Evolutionary conservation across 2,329 filamentous ascomycete genomes (phyloP), one percentile per base, ranked within the genome.

Genomic region (Talaromyces amestolkiae): DNA sequence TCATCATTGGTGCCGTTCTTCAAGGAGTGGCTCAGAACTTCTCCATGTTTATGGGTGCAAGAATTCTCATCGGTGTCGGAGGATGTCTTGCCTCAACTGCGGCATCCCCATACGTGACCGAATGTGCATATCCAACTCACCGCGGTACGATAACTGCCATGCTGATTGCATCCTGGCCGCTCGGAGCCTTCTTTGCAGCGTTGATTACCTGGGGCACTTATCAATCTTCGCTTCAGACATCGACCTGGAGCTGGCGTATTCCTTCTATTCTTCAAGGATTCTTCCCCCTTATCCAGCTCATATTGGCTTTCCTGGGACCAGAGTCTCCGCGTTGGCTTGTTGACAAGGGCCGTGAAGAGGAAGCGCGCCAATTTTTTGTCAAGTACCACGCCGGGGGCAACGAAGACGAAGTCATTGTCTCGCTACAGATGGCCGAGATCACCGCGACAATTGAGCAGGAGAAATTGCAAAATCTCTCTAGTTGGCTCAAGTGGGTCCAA

Each of bases 21-120:
- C 60, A 62, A 39, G 47, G 45, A 22, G 60, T 35, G 17, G 60
- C 60, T 9, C 45, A 51, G 17, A 62, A 62, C 17, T 39, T 39
- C 9, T 83, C 74, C 43, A 88, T 88, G 86, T 89, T 87, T 70
- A 84, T 88, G 68, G 75, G 87, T 24, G 80, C 86, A 11, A 84
- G 86, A 64, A 80, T 86, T 64, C 77, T 88, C 24, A 82, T 88
- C n/a, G 86, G 86, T n/a, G 83, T 85, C 27, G 86, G 86, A n/a
- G 85, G 88, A 51, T 83, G 84, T 0, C 86, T 85, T 68, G 84
- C 82, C 66, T 87, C 87, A 67, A 83, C 87, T 37, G 83, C 84
- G 1, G 86, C 84, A 4, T 84, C 86, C 0, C 81, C 83, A 41
- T 75, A 88, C 59, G 85, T 88, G 33, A 86, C 85, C 74, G 86